A percentile compares a stretch with the other conserved stretches of the same genome.
phyloP scores from a whole-genome alignment of 1,139 yeast genomes.

The Yamadazyma sp. region DNA sequence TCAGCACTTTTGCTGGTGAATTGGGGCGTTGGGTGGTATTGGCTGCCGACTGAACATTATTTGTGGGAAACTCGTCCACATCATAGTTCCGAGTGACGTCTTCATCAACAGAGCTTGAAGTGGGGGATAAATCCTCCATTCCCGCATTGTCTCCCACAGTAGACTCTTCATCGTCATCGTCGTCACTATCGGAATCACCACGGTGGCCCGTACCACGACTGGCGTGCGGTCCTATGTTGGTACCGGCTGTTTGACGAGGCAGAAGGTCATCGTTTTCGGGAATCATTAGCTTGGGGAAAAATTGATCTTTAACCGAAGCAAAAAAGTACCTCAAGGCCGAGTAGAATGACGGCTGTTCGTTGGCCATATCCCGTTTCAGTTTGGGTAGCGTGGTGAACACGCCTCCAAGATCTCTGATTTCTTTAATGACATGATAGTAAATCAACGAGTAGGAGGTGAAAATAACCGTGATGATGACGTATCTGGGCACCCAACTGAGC shows the following conservation, averaged over 20 bases:
- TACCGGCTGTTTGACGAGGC: neutral
- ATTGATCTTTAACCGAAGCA: conserved; percentile 20
- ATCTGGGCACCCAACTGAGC: conserved; percentile 83
- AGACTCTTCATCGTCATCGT: conserved; percentile 8
- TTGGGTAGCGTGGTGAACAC: conserved; percentile 37
- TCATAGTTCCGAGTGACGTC: conserved; percentile 1
- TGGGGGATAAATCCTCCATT: neutral
- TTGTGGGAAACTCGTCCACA: neutral
- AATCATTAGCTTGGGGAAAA: conserved; percentile 31
- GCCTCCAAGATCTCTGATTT: conserved; percentile 54
- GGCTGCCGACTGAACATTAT: conserved; percentile 2
- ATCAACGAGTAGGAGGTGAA: conserved; percentile 66
- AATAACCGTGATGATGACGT: conserved; percentile 61
- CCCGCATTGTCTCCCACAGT: conserved; percentile 2
- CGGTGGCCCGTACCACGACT: conserved; percentile 4
- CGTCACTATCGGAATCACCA: conserved; percentile 3
- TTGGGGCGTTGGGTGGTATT: neutral
- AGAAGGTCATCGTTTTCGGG: conserved; percentile 17
- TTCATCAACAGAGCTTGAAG: neutral
- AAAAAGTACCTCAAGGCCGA: conserved; percentile 35
- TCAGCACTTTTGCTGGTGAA: neutral
- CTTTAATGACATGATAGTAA: conserved; percentile 68
- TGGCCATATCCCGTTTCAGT: conserved; percentile 7
- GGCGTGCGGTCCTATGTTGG: neutral
- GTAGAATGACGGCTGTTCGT: conserved; percentile 35